Evolutionary conservation across 495 filamentous ascomycete genomes (phyloP), one percentile per base, ranked within the genome.

Genomic region (Aspergillus olivimuriae): DNA sequence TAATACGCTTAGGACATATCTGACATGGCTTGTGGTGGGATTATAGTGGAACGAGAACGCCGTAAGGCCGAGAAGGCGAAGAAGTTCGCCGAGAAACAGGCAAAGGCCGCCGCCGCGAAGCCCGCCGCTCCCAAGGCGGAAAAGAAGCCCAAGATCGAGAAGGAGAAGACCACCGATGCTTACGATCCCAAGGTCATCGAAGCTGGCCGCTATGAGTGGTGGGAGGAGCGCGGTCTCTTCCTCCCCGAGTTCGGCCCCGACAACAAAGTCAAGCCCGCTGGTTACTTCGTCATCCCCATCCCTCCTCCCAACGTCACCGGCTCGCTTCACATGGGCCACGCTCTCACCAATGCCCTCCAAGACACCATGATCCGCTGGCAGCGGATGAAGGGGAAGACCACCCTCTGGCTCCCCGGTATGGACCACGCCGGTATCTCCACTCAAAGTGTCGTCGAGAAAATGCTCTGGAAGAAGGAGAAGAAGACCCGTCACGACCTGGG

Each of bases 251-350:
- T 82, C 46, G 71, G 66, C 20, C 52, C 65, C 36, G 77, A 88
- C 57, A 78, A 76, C 47, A 77, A 83, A 39, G 77, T 81, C 26
- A 86, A 83, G 68, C 72, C 77, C 3, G 73, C 71, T 48, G 83
- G 84, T 26, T 70, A 70, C 46, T 90, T 89, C 51, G 80, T 88
- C 41, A 86, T 90, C 50, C 70, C 77, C 0, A 76, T 80, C 24
- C 87, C 87, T 33, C 87, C 87, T 22, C 86, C 87, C 17, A 92
- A 92, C 53, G 84, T 92, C 33, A 87, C 78, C 45, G 80, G 77
- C 43, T 72, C 76, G 38, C 72, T 84, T 28, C 82, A 86, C 59
- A 80, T 82, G 65, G 83, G 83, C 14, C 83, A 87, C 63, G 83
- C 83, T 19, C 66, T 86, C 39, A 75, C 74, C 30, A 76, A 74